phyloP scores from a whole-genome alignment of 1,284 basidiomycete species.

The Inonotus hispidus region DNA sequence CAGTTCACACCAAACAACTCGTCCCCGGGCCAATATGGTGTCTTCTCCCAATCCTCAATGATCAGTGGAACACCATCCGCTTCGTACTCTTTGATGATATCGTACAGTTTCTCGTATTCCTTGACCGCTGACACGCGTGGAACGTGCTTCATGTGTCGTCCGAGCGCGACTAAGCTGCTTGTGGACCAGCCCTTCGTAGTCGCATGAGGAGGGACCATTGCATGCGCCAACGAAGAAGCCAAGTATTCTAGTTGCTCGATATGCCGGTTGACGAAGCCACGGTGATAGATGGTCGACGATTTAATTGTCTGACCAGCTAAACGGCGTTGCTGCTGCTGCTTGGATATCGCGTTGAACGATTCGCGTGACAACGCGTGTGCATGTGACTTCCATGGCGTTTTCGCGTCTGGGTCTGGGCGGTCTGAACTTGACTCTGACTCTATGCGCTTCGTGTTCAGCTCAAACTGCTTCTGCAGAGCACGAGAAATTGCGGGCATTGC shows the following conservation, averaged over 20 bases:
- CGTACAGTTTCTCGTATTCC: constrained; percentile 17
- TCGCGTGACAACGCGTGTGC: neutral
- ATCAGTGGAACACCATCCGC: constrained; percentile 51
- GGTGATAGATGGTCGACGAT: neutral
- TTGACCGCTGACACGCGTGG: constrained; percentile 35
- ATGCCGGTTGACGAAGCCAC: neutral
- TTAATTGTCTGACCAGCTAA: neutral
- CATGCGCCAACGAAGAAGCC: neutral
- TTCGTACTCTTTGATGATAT: constrained; percentile 42
- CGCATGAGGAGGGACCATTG: constrained; percentile 21
- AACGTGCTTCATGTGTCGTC: constrained; percentile 37
- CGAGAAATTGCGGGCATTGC: neutral
- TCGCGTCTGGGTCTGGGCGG: neutral
- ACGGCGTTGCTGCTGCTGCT: neutral
- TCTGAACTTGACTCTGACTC: neutral
- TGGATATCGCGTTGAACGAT: neutral
- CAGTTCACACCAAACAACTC: constrained; percentile 48
- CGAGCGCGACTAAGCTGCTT: constrained; percentile 33
- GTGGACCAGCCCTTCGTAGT: constrained; percentile 51
- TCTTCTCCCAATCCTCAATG: constrained; percentile 51
- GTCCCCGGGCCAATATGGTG: constrained; percentile 44
- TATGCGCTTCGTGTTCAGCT: neutral
- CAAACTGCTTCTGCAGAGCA: neutral
- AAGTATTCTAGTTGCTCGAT: neutral
- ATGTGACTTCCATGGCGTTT: neutral